These are phyloP conservation scores for Dendrobium catenatum DNA, from an alignment of 106 monocot species.

Conservation along the genomic window DNA sequence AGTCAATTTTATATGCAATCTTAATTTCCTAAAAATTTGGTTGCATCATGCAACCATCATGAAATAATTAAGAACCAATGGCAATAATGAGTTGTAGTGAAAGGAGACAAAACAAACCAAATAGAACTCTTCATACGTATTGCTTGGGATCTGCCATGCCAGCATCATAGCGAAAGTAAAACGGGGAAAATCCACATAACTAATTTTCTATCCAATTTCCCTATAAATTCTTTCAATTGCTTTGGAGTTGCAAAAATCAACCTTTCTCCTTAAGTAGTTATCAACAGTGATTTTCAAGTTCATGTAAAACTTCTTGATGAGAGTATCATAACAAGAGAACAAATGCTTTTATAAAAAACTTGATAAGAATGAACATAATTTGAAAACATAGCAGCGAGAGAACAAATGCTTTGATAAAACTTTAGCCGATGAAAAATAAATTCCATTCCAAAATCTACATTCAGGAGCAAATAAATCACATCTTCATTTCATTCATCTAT, in stretches of 20 bases:
- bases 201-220: conserved; percentile 32
- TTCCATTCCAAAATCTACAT: too few relatives aligned
- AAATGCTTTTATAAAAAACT: too few relatives aligned
- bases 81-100: neutral
- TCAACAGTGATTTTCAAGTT: conserved; percentile 28
- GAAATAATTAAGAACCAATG: neutral
- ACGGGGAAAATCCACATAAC: conserved; percentile 46
- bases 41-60: neutral
- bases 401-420: too few relatives aligned
- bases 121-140: conserved; percentile 20
- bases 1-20: too few relatives aligned
- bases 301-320: too few relatives aligned
- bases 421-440: too few relatives aligned
- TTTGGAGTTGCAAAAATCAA: conserved; percentile 62
- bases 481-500: too few relatives aligned
- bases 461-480: too few relatives aligned
- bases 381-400: too few relatives aligned
- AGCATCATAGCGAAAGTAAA: conserved; percentile 93
- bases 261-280: conserved; percentile 47
- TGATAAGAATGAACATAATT: too few relatives aligned
- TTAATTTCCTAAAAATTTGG: too few relatives aligned
- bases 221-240: conserved; percentile 35
- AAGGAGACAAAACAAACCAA: conserved; percentile 16
- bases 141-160: conserved; percentile 57
- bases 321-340: too few relatives aligned